Base-by-base conservation (phyloP, 2,329 filamentous ascomycete genomes). In the Aplosporella prunicola region DNA sequence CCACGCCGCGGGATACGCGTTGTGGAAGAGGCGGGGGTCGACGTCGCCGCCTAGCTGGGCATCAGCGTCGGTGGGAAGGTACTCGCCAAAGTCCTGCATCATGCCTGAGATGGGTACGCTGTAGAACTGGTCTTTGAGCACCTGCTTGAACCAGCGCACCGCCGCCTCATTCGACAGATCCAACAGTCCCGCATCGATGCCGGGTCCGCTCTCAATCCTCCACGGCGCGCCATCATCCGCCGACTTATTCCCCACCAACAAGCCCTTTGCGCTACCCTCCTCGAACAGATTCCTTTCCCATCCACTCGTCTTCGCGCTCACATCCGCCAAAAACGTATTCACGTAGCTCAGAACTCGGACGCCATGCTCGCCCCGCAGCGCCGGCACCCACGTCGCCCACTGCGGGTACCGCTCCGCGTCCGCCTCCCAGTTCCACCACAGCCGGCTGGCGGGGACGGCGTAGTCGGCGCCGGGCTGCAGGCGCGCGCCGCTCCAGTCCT, bases 341-440 rank as follows among this genome's bases (percentile, higher is more conserved):
- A 60, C 50, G 40, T 60, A 60, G 40, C 55, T 44, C 39, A 57
- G 32, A 14, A 32, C 35, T 32, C 38, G 18, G 15, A 60, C 51
- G 16, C 53, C 52, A 42, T 59, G 46, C 35, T 51, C 17, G 20
- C 55, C 48, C 1, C 52, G 50, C 5, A 61, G 43, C 16, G 48
- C 34, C 33, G 58, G 56, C 5, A 60, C 57, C 33, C 58, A 60
- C 5, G 55, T 37, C n/a, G 43, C 43, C 57, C 56, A 61, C 1
- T 44, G 51, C 0, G 58, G 58, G 36, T 61, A 61, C 1, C 60
- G 49, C 5, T 43, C 37, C 8, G 45, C 44, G 35, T 61, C 57
- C 13, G 52, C 47, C 41, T 61, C 58, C 57, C 57, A 61, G 39
- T 61, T 61, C 58, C 57, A 61, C 57, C 57, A 60, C 3, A 61